These are phyloP conservation scores for Wallacemonas sp. DNA, from an alignment of 208 protist species.

Conservation along the genomic window DNA sequence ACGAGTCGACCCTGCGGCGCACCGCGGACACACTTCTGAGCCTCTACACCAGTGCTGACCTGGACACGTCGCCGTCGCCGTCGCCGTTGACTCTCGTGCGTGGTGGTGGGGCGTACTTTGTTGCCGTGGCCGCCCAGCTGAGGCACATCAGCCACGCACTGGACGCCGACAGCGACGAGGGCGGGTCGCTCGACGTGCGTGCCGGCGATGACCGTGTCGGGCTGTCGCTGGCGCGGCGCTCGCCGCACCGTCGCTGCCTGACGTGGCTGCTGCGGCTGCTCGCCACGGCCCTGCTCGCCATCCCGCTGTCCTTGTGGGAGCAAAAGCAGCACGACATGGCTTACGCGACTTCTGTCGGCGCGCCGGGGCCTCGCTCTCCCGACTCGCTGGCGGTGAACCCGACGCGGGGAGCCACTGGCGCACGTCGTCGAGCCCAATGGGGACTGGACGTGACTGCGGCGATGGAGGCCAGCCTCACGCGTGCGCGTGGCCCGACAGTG, in stretches of 20 bases:
- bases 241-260: neutral
- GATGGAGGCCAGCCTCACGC: neutral
- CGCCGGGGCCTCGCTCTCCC: no score
- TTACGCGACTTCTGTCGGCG: no score
- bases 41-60: no score
- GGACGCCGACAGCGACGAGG: neutral
- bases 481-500: neutral
- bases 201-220: neutral
- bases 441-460: neutral
- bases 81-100: conserved; percentile 38
- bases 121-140: conserved; percentile 33
- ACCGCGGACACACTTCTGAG: conserved; percentile 29
- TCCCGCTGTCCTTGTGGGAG: conserved; percentile 9
- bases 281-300: neutral
- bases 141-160: neutral
- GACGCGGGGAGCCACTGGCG: no score
- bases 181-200: neutral
- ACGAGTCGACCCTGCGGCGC: conserved; percentile 31
- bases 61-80: no score
- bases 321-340: neutral
- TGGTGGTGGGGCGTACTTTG: conserved; percentile 49
- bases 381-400: no score
- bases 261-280: conserved; percentile 7
- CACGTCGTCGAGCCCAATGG: neutral
- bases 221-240: neutral